These are phyloP conservation scores for Mortierella sp. DNA, from an alignment of 371 early-diverging fungal genomes.

Conservation along the genomic window DNA sequence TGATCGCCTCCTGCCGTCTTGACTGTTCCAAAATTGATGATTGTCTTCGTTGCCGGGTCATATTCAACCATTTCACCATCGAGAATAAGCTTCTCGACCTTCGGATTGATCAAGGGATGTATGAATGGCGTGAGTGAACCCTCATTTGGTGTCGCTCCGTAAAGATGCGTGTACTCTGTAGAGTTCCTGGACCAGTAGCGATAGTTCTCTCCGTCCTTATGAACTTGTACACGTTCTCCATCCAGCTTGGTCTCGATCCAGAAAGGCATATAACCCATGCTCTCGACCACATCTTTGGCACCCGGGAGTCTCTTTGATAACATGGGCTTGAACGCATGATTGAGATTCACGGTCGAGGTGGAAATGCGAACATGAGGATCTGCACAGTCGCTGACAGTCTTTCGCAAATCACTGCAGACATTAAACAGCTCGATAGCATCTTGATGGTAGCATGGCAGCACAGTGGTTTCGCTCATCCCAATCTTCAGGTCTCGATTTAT, in stretches of 20 bases:
- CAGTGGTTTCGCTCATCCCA: conserved; percentile 74
- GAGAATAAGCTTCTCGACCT: conserved; percentile 61
- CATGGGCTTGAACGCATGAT: conserved; percentile 71
- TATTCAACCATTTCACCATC: conserved; percentile 85
- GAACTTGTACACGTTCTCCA: conserved; percentile 81
- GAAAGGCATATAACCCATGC: conserved; percentile 60
- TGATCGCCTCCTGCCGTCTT: conserved; percentile 72
- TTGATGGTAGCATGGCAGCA: conserved; percentile 72
- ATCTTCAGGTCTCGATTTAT: conserved; percentile 75
- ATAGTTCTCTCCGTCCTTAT: conserved; percentile 64
- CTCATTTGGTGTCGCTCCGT: conserved; percentile 61
- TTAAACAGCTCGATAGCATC: conserved; percentile 73
- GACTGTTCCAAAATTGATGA: conserved; percentile 77
- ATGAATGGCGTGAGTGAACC: conserved; percentile 64
- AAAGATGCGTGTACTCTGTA: conserved; percentile 73
- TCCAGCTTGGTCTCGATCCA: conserved; percentile 85
- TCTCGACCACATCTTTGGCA: conserved; percentile 57
- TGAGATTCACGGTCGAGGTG: conserved; percentile 50
- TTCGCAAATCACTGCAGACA: conserved; percentile 67
- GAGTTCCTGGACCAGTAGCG: conserved; percentile 70
- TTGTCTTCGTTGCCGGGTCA: conserved; percentile 63
- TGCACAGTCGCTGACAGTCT: conserved; percentile 62
- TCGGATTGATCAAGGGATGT: conserved; percentile 55
- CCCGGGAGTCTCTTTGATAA: conserved; percentile 57
- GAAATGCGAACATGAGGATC: conserved; percentile 56